Conservation (phyloP, 2,329 filamentous ascomycete species). For the Plenodomus tracheiphilus region DNA sequence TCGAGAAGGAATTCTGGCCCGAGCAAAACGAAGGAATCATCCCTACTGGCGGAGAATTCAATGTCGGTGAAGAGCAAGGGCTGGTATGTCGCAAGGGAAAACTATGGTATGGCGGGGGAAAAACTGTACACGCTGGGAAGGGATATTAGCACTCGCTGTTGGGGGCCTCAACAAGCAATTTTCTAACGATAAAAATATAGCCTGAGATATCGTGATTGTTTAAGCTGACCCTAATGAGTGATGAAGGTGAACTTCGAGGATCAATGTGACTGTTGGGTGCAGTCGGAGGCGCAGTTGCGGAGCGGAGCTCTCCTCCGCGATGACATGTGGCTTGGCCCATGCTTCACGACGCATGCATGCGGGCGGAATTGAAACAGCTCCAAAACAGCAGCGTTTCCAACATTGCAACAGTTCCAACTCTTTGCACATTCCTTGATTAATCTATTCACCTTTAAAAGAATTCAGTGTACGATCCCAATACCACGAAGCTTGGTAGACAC, state of each 20-base stretch:
- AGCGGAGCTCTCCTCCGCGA: neutral
- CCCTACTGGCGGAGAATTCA: conserved; percentile 69
- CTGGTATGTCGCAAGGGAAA: conserved; percentile 74
- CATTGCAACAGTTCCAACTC: neutral
- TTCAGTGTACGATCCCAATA: neutral
- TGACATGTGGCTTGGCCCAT: conserved; percentile 15
- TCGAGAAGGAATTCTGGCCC: conserved; percentile 73
- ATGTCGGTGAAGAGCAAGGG: conserved; percentile 83
- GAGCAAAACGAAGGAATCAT: conserved; percentile 45
- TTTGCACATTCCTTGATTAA: neutral
- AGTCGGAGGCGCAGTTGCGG: neutral
- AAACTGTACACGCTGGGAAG: conserved; percentile 62
- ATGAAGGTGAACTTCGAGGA: too few relatives aligned
- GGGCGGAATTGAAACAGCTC: conserved; percentile 2
- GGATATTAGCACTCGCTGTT: conserved; percentile 53
- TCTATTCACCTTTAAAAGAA: neutral
- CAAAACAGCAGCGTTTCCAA: conserved; percentile 15
- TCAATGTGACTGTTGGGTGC: too few relatives aligned
- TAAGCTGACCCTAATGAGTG: neutral
- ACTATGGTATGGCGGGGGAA: conserved; percentile 76
- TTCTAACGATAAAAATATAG: too few relatives aligned
- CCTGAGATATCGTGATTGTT: neutral
- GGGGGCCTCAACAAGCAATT: neutral
- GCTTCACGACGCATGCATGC: conserved; percentile 2
- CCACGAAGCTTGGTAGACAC: neutral